Base-by-base conservation (phyloP, 1,139 yeast species). In the Yarrowia galli region DNA sequence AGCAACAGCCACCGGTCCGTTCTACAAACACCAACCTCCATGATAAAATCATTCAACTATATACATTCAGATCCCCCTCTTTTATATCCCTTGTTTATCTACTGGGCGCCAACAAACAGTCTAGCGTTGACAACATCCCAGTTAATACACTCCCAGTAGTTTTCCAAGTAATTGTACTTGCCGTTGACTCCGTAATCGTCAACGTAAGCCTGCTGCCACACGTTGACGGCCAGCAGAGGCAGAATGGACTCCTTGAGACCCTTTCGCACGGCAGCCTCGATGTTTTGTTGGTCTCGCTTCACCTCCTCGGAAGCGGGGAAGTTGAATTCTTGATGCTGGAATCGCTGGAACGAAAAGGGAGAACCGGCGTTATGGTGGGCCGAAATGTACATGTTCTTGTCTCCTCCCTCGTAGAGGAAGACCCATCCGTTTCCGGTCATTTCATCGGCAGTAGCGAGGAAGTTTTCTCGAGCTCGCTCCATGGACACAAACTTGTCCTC, bases 181-280 rank as follows among this genome's bases (percentile, higher is more conserved):
- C 96, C 96, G 66, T 80, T 83, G 67, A 91, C 84, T 38, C 98
- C 97, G 78, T 88, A 95, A 78, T 95, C 99, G 23, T 84, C 79
- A 67, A 92, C 75, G 78, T 88, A 95, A 25, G 97, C 92, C 72
- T 87, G 86, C 77, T 93, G 97, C 98, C 98, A 93, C 72, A 90
- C 83, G 77, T 88, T 91, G 72, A 92, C 83, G 67, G 89, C 91
- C 72, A 95, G 83, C 65, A 95, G 79, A 10, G 97, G 98, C 73
- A 93, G 82, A 53, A 88, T 84, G 81, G 86, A 88, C 78, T 90
- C 96, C 75, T 83, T 83, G 18, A 86, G 84, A 65, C 83, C 79
- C 70, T 81, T 80, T 69, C 83, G 83, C 69, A 87, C 78, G 66
- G 81, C 78, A 18, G 74, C 71, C 23, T 70, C 72, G 36, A 69